Evolutionary conservation across 2,329 filamentous ascomycete genomes (phyloP).

Genomic region (Colletotrichum lini): DNA sequence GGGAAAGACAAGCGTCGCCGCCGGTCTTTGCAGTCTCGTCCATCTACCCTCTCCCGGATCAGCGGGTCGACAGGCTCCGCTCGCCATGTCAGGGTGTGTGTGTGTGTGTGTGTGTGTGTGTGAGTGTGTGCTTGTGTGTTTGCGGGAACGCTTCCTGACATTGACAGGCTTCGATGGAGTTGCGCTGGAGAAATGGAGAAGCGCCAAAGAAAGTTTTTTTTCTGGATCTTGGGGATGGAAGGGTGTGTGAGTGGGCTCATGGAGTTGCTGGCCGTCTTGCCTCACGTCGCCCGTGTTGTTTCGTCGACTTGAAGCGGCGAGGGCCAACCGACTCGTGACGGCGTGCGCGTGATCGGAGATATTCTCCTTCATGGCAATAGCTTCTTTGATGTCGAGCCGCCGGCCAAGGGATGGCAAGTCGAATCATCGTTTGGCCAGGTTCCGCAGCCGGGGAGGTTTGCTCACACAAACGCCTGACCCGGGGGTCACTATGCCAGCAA

Average conservation of each 20-base stretch:
- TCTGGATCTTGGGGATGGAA: conserved; percentile 29
- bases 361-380: conserved; percentile 16
- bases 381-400: conserved; percentile 11
- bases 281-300: conserved; percentile 19
- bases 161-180: neutral
- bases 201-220: conserved; percentile 36
- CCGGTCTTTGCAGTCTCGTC: conserved; percentile 2
- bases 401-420: neutral
- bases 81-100: conserved; percentile 25
- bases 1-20: conserved; percentile 9
- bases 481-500: too few relatives aligned
- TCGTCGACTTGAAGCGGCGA: neutral
- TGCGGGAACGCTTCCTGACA: neutral
- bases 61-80: conserved; percentile 42
- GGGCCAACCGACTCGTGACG: neutral
- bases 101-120: conserved; percentile 4
- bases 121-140: neutral
- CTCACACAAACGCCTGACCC: neutral
- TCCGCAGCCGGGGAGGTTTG: neutral
- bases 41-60: conserved; percentile 34
- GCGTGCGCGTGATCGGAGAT: neutral
- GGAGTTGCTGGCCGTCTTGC: conserved; percentile 39
- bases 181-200: conserved; percentile 10
- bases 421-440: conserved; percentile 5
- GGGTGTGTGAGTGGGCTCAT: conserved; percentile 36